Conservation (phyloP, 345 rosid genomes). For the Brassica incana region DNA sequence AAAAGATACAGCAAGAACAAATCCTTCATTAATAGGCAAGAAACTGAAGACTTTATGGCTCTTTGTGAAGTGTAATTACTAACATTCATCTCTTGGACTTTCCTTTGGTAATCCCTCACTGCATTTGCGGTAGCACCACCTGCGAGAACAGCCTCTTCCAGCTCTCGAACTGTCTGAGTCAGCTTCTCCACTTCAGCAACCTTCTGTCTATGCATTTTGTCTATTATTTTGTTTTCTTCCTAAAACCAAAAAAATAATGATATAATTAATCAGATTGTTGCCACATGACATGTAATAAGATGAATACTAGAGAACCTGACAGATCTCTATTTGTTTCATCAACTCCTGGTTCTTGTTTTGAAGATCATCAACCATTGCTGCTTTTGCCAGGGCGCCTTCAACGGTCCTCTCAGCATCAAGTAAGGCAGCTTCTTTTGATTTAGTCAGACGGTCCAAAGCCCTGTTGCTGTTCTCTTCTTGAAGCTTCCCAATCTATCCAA, state of each 20-base stretch:
- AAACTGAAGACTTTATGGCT: not conserved
- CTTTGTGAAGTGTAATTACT: not conserved
- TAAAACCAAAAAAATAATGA: conserved; percentile 33
- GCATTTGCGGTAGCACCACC: conserved; percentile 99
- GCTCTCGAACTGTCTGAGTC: conserved; percentile 94
- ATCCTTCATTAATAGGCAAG: not conserved
- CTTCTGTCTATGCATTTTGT: conserved; percentile 93
- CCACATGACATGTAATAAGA: not conserved
- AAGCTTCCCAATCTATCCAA: conserved; percentile 86
- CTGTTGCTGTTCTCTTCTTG: conserved; percentile 98
- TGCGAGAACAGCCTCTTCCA: conserved; percentile 99
- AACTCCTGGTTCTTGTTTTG: conserved; percentile 97
- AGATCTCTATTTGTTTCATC: conserved; percentile 95
- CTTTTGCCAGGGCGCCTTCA: conserved; percentile 86
- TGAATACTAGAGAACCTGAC: conserved; percentile 63
- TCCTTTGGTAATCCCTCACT: conserved; percentile 95
- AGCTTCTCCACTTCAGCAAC: conserved; percentile 99
- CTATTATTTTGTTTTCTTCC: conserved; percentile 99
- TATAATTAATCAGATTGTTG: not conserved
- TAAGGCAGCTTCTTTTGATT: conserved; percentile 95
- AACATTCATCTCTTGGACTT: conserved; percentile 99
- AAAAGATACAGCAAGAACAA: conserved; percentile 25
- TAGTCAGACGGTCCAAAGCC: conserved; percentile 94
- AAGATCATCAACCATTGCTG: conserved; percentile 98
- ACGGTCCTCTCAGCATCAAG: conserved; percentile 96